Conservation (phyloP, 345 rosid species). For the Erysimum cheiranthoides region DNA sequence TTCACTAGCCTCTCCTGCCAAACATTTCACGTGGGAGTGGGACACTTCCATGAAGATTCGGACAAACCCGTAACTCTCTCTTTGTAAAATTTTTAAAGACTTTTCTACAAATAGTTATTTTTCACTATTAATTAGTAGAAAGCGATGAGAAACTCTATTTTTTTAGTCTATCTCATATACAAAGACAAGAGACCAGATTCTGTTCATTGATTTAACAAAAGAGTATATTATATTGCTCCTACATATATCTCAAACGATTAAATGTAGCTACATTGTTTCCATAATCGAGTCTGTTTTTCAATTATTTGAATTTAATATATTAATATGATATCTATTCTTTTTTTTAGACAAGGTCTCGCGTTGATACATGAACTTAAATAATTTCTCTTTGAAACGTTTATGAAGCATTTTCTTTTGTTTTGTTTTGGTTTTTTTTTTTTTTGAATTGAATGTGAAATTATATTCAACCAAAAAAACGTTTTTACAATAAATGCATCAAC, state of each 20-base stretch:
- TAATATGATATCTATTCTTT: not conserved
- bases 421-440: no score
- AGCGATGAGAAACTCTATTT: not conserved
- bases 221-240: not conserved
- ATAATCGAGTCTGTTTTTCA: not conserved
- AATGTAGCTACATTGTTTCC: not conserved
- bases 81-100: not conserved
- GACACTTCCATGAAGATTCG: constrained; percentile 10
- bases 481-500: no score
- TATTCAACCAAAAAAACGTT: no score
- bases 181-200: not conserved
- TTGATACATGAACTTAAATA: no score
- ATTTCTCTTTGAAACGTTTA: no score
- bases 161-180: not conserved
- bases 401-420: no score
- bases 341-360: not conserved
- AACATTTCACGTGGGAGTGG: constrained; percentile 23
- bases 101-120: not conserved
- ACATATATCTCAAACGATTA: not conserved
- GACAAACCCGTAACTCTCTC: not conserved
- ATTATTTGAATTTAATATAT: not conserved
- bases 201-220: constrained; percentile 17
- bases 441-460: no score
- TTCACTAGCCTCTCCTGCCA: not conserved
- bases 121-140: not conserved